Conservation (phyloP, 2,329 filamentous ascomycete species). For the Onygenales sp. region DNA sequence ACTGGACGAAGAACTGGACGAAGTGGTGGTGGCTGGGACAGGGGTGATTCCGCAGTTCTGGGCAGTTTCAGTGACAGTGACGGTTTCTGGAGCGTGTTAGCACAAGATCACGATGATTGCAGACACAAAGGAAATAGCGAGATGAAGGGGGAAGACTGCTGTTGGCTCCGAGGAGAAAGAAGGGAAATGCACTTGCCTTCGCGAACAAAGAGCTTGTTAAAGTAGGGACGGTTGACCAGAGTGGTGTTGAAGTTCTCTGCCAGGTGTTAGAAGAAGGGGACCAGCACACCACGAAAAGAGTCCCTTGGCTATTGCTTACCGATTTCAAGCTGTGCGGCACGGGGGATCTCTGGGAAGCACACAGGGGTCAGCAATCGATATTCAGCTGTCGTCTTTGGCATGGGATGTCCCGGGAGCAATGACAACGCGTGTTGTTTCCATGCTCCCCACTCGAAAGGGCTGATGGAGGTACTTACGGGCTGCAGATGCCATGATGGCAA, state of each 20-base stretch:
- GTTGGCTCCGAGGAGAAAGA: not conserved
- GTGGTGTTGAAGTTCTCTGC: not conserved
- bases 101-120: too few relatives aligned
- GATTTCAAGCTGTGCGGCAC: not conserved
- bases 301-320: not conserved
- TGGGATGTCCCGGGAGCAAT: too few relatives aligned
- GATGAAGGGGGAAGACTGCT: not conserved
- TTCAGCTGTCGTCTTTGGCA: not conserved
- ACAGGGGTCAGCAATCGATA: not conserved
- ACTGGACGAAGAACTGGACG: not conserved
- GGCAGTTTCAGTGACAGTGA: not conserved
- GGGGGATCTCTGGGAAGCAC: not conserved
- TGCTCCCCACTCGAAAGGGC: not conserved
- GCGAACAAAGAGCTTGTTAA: not conserved
- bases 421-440: not conserved
- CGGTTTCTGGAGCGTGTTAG: not conserved
- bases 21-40: not conserved
- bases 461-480: conserved; percentile 13
- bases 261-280: not conserved
- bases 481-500: conserved; percentile 11
- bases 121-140: not conserved
- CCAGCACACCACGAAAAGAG: not conserved
- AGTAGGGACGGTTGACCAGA: not conserved
- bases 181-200: not conserved
- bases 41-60: not conserved